Evolutionary conservation across 352 stramenopile species (phyloP).

Genomic region (Pythium aphanidermatum): DNA sequence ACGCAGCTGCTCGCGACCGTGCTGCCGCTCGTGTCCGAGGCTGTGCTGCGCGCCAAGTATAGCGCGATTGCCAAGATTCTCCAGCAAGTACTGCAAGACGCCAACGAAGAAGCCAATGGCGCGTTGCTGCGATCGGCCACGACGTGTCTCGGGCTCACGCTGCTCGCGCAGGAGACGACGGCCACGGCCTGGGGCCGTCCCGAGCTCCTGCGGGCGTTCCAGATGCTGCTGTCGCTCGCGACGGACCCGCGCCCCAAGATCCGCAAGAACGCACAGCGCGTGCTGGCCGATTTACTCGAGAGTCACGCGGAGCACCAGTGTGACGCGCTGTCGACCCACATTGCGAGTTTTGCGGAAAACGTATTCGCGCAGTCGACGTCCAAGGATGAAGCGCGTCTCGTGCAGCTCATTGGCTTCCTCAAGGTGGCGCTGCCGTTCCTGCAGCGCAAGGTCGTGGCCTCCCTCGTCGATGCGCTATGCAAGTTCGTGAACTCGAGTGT

Average conservation of each 20-base stretch:
- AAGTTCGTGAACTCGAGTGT: constrained; percentile 72
- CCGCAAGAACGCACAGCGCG: constrained; percentile 73
- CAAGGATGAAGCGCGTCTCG: constrained; percentile 69
- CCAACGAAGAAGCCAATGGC: constrained; percentile 36
- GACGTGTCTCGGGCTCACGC: constrained; percentile 48
- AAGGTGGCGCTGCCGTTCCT: constrained; percentile 71
- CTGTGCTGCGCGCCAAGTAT: constrained; percentile 80
- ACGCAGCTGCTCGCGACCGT: constrained; percentile 71
- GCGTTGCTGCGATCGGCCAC: constrained; percentile 57
- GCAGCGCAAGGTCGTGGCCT: constrained; percentile 75
- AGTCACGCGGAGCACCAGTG: constrained; percentile 62
- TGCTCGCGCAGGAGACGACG: constrained; percentile 73
- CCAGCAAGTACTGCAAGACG: constrained; percentile 63
- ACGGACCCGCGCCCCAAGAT: constrained; percentile 81
- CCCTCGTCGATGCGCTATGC: constrained; percentile 60
- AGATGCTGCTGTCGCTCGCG: constrained; percentile 67
- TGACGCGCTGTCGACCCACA: constrained; percentile 80
- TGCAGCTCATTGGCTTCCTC: constrained; percentile 78
- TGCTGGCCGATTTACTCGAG: constrained; percentile 65
- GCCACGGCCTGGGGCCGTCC: constrained; percentile 51
- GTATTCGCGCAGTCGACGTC: constrained; percentile 52
- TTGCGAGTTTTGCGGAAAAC: constrained; percentile 82
- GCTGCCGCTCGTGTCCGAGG: constrained; percentile 59
- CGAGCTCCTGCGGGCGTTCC: constrained; percentile 70
- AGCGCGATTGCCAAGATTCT: constrained; percentile 61